Conservation (phyloP, 2,329 filamentous ascomycete genomes). For the Trichoderma citrinoviride region DNA sequence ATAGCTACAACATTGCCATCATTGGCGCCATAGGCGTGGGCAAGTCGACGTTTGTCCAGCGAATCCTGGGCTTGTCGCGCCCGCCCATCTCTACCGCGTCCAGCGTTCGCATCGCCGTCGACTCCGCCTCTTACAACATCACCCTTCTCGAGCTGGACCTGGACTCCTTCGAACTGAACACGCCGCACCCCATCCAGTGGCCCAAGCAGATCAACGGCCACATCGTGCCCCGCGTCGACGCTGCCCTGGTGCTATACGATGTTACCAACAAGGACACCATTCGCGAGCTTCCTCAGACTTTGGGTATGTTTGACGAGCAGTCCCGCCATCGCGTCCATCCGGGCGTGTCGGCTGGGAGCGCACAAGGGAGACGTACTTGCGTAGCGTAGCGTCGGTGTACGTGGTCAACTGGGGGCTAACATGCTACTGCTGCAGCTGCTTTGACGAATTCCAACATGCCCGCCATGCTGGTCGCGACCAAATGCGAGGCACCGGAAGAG, state of each 20-base stretch:
- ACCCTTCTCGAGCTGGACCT: constrained; percentile 65
- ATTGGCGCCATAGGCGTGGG: constrained; percentile 65
- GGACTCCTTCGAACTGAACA: constrained; percentile 61
- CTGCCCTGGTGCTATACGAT: constrained; percentile 83
- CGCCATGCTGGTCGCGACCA: constrained; percentile 79
- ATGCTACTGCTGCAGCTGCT: constrained; percentile 53
- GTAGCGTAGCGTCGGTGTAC: neutral
- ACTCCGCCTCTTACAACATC: constrained; percentile 56
- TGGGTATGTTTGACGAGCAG: constrained; percentile 56
- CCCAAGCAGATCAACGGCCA: constrained; percentile 67
- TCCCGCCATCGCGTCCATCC: neutral
- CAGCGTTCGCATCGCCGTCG: constrained; percentile 56
- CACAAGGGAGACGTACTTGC: neutral
- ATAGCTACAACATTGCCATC: constrained; percentile 62
- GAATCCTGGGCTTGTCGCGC: constrained; percentile 54
- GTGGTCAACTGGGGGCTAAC: constrained; percentile 1
- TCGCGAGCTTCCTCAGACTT: constrained; percentile 67
- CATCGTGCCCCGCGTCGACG: constrained; percentile 73
- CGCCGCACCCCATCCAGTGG: constrained; percentile 59
- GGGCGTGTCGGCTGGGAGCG: neutral
- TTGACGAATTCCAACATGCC: constrained; percentile 71
- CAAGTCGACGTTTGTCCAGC: constrained; percentile 67
- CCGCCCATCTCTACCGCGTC: constrained; percentile 55
- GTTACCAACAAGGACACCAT: constrained; percentile 76
- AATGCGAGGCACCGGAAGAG: constrained; percentile 76